These are phyloP conservation scores for Pseudonitzschia multistriata DNA, from an alignment of 108 stramenopile genomes.

Conservation along the genomic window DNA sequence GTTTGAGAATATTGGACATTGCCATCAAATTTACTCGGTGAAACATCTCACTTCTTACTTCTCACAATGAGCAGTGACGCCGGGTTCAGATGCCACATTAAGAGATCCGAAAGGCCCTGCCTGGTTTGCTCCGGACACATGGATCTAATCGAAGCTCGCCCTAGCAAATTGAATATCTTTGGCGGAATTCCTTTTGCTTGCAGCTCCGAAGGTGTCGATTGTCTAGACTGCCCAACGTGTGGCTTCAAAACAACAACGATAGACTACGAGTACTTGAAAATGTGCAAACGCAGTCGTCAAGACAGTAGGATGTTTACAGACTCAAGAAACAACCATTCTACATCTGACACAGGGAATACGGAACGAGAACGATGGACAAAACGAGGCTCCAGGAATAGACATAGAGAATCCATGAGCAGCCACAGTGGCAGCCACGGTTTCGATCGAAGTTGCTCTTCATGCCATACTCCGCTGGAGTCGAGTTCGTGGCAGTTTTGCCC, in stretches of 20 bases:
- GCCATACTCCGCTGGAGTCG: neutral
- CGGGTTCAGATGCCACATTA: neutral
- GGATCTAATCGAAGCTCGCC: constrained; percentile 10
- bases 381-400: neutral
- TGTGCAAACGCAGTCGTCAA: constrained; percentile 8
- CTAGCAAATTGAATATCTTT: neutral
- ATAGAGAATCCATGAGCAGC: neutral
- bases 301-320: neutral
- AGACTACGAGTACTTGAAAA: constrained; percentile 10
- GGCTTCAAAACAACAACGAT: constrained; percentile 10
- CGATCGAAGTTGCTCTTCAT: neutral
- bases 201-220: constrained; percentile 3
- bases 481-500: constrained; percentile 18
- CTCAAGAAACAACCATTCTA: neutral
- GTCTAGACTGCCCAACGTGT: constrained; percentile 12
- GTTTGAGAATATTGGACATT: too few relatives aligned
- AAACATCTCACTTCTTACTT: too few relatives aligned
- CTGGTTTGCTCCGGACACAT: constrained; percentile 12
- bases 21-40: too few relatives aligned
- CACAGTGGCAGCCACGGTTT: neutral
- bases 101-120: constrained; percentile 15
- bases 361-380: neutral
- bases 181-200: neutral
- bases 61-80: neutral
- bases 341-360: neutral